Evolutionary conservation across 2,329 filamentous ascomycete genomes (phyloP).

Genomic region (Bertia moriformis): DNA sequence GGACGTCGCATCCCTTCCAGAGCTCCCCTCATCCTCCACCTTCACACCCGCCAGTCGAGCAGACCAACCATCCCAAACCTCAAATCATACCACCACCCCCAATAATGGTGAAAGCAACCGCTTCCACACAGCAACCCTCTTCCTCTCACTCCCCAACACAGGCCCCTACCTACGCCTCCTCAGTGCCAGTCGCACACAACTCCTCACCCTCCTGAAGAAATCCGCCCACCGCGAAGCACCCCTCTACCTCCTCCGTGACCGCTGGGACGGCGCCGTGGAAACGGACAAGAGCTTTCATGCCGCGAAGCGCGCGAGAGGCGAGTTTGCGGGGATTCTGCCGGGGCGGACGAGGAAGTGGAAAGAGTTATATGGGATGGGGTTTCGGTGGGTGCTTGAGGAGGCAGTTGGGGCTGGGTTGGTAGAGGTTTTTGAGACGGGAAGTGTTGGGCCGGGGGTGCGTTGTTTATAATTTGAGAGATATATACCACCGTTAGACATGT

Average conservation of each 20-base stretch:
- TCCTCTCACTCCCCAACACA: constrained; percentile 42
- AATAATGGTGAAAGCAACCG: neutral
- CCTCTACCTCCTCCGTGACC: constrained; percentile 34
- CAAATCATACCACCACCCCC: too few relatives aligned
- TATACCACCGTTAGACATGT: too few relatives aligned
- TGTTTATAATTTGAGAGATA: constrained; percentile 14
- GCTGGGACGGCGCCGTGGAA: constrained; percentile 48
- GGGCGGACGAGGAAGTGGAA: constrained; percentile 51
- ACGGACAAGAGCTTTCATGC: constrained; percentile 22
- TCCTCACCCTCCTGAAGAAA: constrained; percentile 34
- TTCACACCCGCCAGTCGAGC: constrained; percentile 10
- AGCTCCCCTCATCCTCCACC: constrained; percentile 9
- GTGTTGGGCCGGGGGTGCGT: constrained; percentile 38
- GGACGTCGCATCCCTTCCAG: constrained; percentile 22
- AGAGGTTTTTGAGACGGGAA: constrained; percentile 48
- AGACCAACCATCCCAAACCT: neutral
- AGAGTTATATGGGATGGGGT: constrained; percentile 38
- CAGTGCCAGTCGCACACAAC: constrained; percentile 33
- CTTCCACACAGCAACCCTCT: constrained; percentile 17
- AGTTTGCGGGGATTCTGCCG: constrained; percentile 37
- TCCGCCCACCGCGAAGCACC: constrained; percentile 36
- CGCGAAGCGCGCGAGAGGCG: constrained; percentile 37
- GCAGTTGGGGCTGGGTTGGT: constrained; percentile 43
- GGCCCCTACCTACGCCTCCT: constrained; percentile 44
- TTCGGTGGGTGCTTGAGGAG: constrained; percentile 46